Conservation (phyloP, 139 green algal species). For the Picochlorum sp. region DNA sequence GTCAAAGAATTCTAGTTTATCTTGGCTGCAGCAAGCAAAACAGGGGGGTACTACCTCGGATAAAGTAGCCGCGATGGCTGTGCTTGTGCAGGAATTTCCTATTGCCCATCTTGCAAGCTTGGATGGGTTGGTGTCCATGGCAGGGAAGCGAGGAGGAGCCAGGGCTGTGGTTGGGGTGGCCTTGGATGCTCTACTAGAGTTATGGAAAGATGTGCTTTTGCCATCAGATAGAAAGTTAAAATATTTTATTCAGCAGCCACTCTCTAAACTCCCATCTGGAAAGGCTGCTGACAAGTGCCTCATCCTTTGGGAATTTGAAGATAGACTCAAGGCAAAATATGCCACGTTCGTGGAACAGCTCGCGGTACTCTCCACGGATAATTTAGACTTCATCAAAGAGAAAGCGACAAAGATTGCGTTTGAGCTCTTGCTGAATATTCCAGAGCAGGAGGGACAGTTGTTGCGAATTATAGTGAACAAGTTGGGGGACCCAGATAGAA, state of each 20-base stretch:
- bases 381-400: slow-evolving; percentile 78
- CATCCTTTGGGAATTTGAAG: slow-evolving; percentile 76
- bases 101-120: slow-evolving; percentile 63
- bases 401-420: slow-evolving; percentile 46
- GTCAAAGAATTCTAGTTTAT: slow-evolving; percentile 36
- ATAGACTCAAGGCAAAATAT: slow-evolving; percentile 74
- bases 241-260: slow-evolving; percentile 46
- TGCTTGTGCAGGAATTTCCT: slow-evolving; percentile 71
- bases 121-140: slow-evolving; percentile 66
- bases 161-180: slow-evolving; percentile 34
- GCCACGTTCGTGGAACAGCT: slow-evolving; percentile 53
- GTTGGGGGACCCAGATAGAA: slow-evolving; percentile 79
- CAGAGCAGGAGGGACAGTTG: slow-evolving; percentile 55
- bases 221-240: slow-evolving; percentile 75
- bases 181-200: slow-evolving; percentile 68
- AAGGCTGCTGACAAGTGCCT: slow-evolving; percentile 52
- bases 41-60: slow-evolving; percentile 59
- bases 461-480: slow-evolving; percentile 86
- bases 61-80: slow-evolving; percentile 75
- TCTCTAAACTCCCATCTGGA: slow-evolving; percentile 29
- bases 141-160: slow-evolving; percentile 48
- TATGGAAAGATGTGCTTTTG: slow-evolving; percentile 73
- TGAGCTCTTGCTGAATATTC: slow-evolving; percentile 39
- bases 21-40: slow-evolving; percentile 71
- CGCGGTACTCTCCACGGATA: slow-evolving; percentile 63